Base-by-base conservation (phyloP, 2,329 filamentous ascomycete species). In the Didymellaceae sp. region DNA sequence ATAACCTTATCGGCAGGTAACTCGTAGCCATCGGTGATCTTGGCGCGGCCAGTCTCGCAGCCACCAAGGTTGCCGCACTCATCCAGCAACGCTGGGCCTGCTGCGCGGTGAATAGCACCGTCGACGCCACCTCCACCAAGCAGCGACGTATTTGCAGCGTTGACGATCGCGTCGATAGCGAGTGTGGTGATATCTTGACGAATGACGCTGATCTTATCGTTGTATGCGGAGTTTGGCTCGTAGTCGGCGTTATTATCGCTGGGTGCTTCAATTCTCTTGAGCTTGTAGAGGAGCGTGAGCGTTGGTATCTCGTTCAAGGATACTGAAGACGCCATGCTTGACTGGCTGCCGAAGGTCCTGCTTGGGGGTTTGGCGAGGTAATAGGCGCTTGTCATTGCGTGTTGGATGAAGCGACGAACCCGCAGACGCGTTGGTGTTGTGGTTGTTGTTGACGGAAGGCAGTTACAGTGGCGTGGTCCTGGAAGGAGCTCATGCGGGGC, bases 81-180 rank as follows among this genome's bases (percentile, higher is more conserved):
- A 7, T 77, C 66, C 16, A 86, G 58, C 0, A 97, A 82, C 0
- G 73, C 72, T 0, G 76, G 82, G 0, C 94, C 94, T 1, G 94
- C 93, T 31, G 88, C 91, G 22, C 81, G 74, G 71, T 97, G 94
- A 62, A 97, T 97, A 21, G 91, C 77, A 30, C 78, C 78, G 49
- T 81, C 79, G 13, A 97, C 91, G 26, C 94, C 94, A n/a, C 91
- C 91, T 44, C 94, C 94, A 45, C 92, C 91, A 0, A 89, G 80
- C 0, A 97, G 83, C 1, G 81, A 82, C 8, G 74, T 75, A 72
- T 97, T 97, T 34, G 94, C 93, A 1, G 94, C 93, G 71, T 97
- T 97, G 71, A 97, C 92, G 61, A 97, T 94, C 57, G 88, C 88
- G 66, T 91, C 90, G 35, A 91, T 81, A 24, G 80, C 71, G 4